phyloP scores from a whole-genome alignment of 2,329 filamentous ascomycete genomes.

The Cyclaneusma minus region DNA sequence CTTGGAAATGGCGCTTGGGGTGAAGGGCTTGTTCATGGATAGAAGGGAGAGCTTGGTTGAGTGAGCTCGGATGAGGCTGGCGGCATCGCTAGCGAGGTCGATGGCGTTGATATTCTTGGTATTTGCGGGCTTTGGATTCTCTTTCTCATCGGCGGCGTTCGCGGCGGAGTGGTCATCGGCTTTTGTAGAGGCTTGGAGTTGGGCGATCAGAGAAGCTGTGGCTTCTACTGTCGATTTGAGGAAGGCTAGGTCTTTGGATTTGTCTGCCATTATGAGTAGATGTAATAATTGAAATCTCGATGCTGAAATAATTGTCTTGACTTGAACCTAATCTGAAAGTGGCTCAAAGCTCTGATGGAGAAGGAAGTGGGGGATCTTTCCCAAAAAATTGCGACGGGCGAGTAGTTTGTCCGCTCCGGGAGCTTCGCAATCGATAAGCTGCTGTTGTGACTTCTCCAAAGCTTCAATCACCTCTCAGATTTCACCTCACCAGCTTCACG shows the following conservation, averaged over 20 bases:
- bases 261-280: too few species aligned
- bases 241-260: conserved; percentile 8
- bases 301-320: too few species aligned
- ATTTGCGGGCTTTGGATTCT: conserved; percentile 3
- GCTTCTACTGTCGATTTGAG: conserved; percentile 13
- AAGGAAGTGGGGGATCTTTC: too few species aligned
- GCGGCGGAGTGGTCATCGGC: conserved; percentile 5
- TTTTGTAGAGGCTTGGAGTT: conserved; percentile 8
- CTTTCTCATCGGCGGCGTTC: conserved; percentile 2
- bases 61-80: conserved; percentile 63
- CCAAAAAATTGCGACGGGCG: too few species aligned
- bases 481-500: too few species aligned
- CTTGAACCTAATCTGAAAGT: too few species aligned
- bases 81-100: conserved; percentile 53
- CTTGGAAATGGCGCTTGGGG: conserved; percentile 55
- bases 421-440: too few species aligned
- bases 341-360: too few species aligned
- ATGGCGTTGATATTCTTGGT: conserved; percentile 35
- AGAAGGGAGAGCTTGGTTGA: conserved; percentile 78
- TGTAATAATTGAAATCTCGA: too few species aligned
- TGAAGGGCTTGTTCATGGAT: conserved; percentile 76
- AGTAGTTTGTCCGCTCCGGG: too few species aligned
- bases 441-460: too few species aligned
- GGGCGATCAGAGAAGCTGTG: conserved; percentile 9
- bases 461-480: too few species aligned